A percentile compares a stretch with the other conserved stretches of the same genome.
Conservation (phyloP, 495 filamentous ascomycete genomes). For the Tetracladium setigerum region DNA sequence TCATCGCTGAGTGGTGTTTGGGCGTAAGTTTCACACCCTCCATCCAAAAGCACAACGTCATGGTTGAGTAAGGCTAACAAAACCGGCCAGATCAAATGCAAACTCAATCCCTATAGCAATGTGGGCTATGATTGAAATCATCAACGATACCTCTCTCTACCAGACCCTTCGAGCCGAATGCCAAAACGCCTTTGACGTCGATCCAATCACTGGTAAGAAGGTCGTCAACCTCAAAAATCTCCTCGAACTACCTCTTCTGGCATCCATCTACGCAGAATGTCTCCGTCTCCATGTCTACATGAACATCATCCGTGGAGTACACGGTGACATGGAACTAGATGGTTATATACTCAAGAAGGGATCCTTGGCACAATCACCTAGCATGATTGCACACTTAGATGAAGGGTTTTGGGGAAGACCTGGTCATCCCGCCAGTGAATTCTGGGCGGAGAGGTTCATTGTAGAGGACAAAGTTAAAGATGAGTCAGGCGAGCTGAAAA, state of each 20-base stretch:
- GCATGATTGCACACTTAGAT: slow-evolving; percentile 18
- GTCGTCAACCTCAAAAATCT: slow-evolving; percentile 22
- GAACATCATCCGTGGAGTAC: slow-evolving; percentile 21
- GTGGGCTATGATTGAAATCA: slow-evolving; percentile 25
- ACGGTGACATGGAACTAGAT: slow-evolving; percentile 12
- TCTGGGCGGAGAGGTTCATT: slow-evolving; percentile 28
- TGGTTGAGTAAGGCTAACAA: slow-evolving; percentile 5
- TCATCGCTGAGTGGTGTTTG: slow-evolving; percentile 1
- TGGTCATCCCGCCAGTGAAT: slow-evolving; percentile 25
- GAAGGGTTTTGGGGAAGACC: slow-evolving; percentile 22
- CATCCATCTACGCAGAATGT: slow-evolving; percentile 31
- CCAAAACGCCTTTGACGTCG: slow-evolving; percentile 1
- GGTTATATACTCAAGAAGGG: slow-evolving; percentile 20
- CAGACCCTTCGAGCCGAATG: slow-evolving; percentile 19
- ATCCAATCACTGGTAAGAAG: slow-evolving; percentile 3
- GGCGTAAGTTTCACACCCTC: slow-evolving; percentile 5
- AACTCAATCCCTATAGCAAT: slow-evolving; percentile 23
- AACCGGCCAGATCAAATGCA: slow-evolving; percentile 19
- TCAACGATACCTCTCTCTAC: slow-evolving; percentile 20
- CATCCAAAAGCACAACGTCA: background rate
- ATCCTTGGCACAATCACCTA: slow-evolving; percentile 21
- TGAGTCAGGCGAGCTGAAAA: background rate
- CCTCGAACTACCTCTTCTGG: slow-evolving; percentile 26
- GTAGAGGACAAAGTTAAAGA: background rate
- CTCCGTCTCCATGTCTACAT: slow-evolving; percentile 29